Base-by-base conservation (phyloP, 257 asterid genomes). In the Petunia secreta region DNA sequence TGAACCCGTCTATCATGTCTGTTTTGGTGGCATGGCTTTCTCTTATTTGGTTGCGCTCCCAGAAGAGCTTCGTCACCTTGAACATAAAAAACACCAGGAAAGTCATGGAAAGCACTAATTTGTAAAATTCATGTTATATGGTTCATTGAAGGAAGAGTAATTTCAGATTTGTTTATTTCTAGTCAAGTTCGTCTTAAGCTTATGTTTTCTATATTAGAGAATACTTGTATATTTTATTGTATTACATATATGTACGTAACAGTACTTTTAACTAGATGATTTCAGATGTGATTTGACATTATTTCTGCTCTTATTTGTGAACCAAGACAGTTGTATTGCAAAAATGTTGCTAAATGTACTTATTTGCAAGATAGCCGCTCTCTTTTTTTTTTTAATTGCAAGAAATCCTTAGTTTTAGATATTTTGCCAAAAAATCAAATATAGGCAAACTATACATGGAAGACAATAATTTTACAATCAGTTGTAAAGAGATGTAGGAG, bases 21-120 rank as follows among this genome's bases (percentile, higher is more conserved):
- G 73, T 63, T 77, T 77, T 43, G 80, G 80, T 48, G 80, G 73
- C 8, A 59, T 77, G 73, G 48, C 80, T 46, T 59, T 77, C 4
- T 77, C 80, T 41, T 77, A 77, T 16, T 15, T 77, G 37, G 5
- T 77, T 1, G 80, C 60, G 25, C 73, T 77, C 1, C 73, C 80
- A 0, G 71, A 60, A 77, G 80, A 77, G 59, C 80, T 77, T 15
- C 73, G 73, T 48, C 80, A 59, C 5, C 57, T 77, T 40, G 73
- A 77, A 41, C 80, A 59, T 63, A 34, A 60, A 43, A 77, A 60
- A 1, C 73, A 60, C 55, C 59, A 73, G 50, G 46, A 48, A 57
- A 73, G 62, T 8, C 77, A 50, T 73, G 62, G 62, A 11, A 73
- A 73, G 4, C 44, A 73, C 13, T 73, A 34, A 50, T 3, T 73